These are phyloP conservation scores for Priceomyces medius DNA, from an alignment of 805 yeast genomes.

Conservation along the genomic window DNA sequence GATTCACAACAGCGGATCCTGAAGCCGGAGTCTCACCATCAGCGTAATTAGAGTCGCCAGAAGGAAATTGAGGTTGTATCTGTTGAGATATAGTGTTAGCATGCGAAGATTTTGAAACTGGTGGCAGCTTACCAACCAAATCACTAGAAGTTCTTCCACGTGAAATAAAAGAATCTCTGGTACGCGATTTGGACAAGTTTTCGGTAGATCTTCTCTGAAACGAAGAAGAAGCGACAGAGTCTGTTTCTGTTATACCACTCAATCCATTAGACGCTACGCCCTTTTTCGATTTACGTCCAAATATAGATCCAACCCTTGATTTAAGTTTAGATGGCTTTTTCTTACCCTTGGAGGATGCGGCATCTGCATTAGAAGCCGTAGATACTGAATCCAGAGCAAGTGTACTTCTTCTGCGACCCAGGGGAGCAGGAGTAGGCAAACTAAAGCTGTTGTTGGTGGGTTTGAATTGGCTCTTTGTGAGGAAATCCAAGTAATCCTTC, in stretches of 20 bases:
- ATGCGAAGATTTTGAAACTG: background rate
- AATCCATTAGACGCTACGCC: constrained; percentile 10
- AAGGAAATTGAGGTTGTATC: background rate
- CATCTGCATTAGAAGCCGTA: background rate
- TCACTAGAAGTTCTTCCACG: constrained; percentile 7
- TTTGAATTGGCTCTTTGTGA: constrained; percentile 25
- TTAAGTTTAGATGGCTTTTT: constrained; percentile 47
- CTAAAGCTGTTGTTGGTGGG: constrained; percentile 5
- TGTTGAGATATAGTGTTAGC: background rate
- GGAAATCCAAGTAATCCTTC: constrained; percentile 33
- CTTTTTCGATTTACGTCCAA: constrained; percentile 59
- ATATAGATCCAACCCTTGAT: constrained; percentile 74
- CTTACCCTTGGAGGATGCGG: constrained; percentile 4
- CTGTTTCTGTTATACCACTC: constrained; percentile 31
- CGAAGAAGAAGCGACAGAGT: constrained; percentile 18
- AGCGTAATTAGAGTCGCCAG: background rate
- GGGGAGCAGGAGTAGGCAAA: background rate
- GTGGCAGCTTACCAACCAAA: background rate
- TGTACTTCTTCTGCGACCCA: background rate
- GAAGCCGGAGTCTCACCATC: background rate
- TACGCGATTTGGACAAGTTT: constrained; percentile 5
- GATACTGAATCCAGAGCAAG: constrained; percentile 7
- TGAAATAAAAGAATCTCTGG: constrained; percentile 13
- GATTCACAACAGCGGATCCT: background rate
- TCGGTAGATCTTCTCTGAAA: constrained; percentile 6